Base-by-base conservation (phyloP, 805 yeast species). In the Blastobotrys mokoenaii region DNA sequence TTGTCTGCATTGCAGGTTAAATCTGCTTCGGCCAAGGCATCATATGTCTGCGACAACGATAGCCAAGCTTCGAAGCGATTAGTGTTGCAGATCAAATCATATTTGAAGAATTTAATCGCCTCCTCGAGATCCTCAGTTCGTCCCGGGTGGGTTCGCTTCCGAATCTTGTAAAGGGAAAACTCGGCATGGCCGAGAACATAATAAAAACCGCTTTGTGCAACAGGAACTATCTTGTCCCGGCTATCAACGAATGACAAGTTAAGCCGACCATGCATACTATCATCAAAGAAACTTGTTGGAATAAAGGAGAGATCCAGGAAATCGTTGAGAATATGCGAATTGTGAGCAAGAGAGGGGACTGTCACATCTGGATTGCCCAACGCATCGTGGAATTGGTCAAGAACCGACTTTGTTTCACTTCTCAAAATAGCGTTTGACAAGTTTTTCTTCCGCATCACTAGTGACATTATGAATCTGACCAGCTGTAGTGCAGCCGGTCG, bases 1-100 rank as follows among this genome's bases (percentile, higher is more conserved):
- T 84, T 84, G 55, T 89, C 96, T 0, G 95, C 80, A 1, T 90
- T 84, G 94, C 96, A 87, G n/a, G 85, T 78, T 46, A 93, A 64
- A 51, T 86, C 96, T 60, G 88, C 96, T 52, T 90, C 97, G 0
- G 83, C 95, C 35, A 84, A 66, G 46, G 70, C 79, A 0, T 88
- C 80, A 53, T 74, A 88, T 0, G 90, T 80, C 57, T 82, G 87
- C 0, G 94, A 96, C 11, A 93, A 60, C 1, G 86, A 70, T 35
- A 79, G 68, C 99, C 99, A 93, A 7, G 85, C 78, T 62, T 93
- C 98, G 40, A 82, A 71, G 27, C 96, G 67, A 34, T 73, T 66
- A 1, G 83, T 72, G 3, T 83, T 79, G 54, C 80, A 80, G 1
- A 79, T 55, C 14, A 93, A 62, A 59, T 93, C 97, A 44, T 70